Conservation (phyloP, 176 grass and related monocot species). For the Phoenix dactylifera region DNA sequence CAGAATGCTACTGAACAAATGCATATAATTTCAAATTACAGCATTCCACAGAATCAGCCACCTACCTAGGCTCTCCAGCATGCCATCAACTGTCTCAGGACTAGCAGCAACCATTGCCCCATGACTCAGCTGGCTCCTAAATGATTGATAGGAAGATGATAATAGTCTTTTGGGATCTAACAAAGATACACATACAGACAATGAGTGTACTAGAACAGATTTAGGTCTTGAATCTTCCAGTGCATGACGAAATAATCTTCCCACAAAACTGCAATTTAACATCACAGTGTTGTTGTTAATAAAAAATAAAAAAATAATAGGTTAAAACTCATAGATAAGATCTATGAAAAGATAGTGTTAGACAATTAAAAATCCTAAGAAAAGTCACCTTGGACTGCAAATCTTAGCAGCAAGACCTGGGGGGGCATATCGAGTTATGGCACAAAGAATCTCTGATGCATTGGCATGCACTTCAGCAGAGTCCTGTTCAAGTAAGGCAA, state of each 20-base stretch:
- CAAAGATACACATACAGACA: slow-evolving; percentile 93
- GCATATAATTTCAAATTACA: too few species aligned
- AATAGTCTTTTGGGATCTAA: slow-evolving; percentile 88
- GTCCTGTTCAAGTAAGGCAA: slow-evolving; percentile 32
- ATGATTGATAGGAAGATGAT: slow-evolving; percentile 80
- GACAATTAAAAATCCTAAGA: slow-evolving; percentile 14
- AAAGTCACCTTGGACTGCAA: slow-evolving; percentile 57
- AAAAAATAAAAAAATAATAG: neutral
- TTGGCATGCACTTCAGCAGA: slow-evolving; percentile 95
- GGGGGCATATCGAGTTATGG: slow-evolving; percentile 84
- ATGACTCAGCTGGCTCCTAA: slow-evolving; percentile 63
- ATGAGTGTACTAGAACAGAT: slow-evolving; percentile 81
- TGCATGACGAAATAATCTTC: slow-evolving; percentile 73
- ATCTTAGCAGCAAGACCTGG: slow-evolving; percentile 85
- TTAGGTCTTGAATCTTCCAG: slow-evolving; percentile 77
- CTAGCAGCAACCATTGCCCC: slow-evolving; percentile 72
- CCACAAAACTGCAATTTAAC: slow-evolving; percentile 67
- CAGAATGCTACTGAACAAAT: too few species aligned
- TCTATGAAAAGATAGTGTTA: too few species aligned
- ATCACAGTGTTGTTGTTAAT: slow-evolving; percentile 1
- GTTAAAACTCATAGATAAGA: too few species aligned
- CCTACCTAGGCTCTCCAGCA: slow-evolving; percentile 80
- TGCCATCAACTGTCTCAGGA: slow-evolving; percentile 84
- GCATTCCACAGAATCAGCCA: slow-evolving; percentile 1
- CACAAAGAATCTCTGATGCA: slow-evolving; percentile 87